Conservation (phyloP, 371 early-diverging fungal genomes). For the Syncephalastrum monosporum region DNA sequence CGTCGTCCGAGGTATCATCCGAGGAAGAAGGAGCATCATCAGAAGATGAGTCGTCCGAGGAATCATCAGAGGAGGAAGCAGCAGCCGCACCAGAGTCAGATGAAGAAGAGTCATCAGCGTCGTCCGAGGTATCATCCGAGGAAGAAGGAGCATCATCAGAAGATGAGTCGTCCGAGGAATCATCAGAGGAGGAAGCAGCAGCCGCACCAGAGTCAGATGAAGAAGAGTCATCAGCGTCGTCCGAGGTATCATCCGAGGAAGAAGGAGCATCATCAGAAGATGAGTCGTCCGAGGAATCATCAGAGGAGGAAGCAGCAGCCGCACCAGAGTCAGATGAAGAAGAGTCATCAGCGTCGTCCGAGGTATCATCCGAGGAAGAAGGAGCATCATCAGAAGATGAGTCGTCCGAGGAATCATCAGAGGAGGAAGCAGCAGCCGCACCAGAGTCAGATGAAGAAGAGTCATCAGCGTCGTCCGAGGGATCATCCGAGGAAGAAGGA, state of each 20-base stretch:
- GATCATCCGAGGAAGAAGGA: no score
- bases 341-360: no score
- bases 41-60: not conserved
- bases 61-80: constrained; percentile 1
- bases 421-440: not conserved
- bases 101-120: no score
- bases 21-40: not conserved
- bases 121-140: no score
- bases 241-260: not conserved
- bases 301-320: not conserved
- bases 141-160: no score
- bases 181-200: not conserved
- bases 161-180: not conserved
- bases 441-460: not conserved
- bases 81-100: not conserved
- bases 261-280: no score
- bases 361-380: not conserved
- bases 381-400: not conserved
- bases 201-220: not conserved
- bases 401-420: not conserved
- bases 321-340: no score
- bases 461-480: not conserved
- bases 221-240: not conserved
- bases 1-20: no score
- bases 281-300: not conserved